Evolutionary conservation across 2,329 filamentous ascomycete species (phyloP).

Genomic region (Lojkania enalia): DNA sequence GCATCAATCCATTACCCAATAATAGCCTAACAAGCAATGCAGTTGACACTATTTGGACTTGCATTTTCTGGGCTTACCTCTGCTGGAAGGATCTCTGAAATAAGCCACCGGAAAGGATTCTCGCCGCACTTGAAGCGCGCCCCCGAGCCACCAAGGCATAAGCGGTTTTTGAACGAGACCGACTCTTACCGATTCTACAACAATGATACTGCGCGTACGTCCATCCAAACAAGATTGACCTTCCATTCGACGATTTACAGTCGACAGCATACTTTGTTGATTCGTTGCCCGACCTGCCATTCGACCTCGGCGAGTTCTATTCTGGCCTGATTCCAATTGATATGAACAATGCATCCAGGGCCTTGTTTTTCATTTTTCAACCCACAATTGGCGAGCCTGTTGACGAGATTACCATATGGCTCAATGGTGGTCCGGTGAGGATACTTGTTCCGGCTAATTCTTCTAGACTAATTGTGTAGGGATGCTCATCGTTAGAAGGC

Average conservation of each 20-base stretch:
- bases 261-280: slow-evolving; percentile 14
- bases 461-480: too few relatives aligned
- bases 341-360: slow-evolving; percentile 18
- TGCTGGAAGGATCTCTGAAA: slow-evolving; percentile 8
- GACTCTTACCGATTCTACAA: slow-evolving; percentile 10
- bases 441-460: too few relatives aligned
- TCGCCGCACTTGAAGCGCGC: slow-evolving; percentile 12
- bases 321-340: slow-evolving; percentile 20
- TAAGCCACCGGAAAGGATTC: slow-evolving; percentile 9
- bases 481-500: slow-evolving; percentile 18
- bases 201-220: slow-evolving; percentile 11
- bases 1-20: too few relatives aligned
- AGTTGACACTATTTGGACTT: too few relatives aligned
- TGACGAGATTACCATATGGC: slow-evolving; percentile 24
- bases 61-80: background rate
- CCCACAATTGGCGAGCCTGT: slow-evolving; percentile 20
- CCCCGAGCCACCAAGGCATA: slow-evolving; percentile 4
- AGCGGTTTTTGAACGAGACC: slow-evolving; percentile 9
- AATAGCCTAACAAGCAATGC: too few relatives aligned
- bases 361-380: slow-evolving; percentile 23
- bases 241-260: background rate
- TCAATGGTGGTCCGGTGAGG: slow-evolving; percentile 21
- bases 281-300: slow-evolving; percentile 16
- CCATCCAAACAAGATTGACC: background rate
- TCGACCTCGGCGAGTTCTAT: slow-evolving; percentile 23